Evolutionary conservation across 768 basidiomycete species (phyloP), one percentile per base, ranked within the genome.

Genomic region (Panaeolus cyanescens): DNA sequence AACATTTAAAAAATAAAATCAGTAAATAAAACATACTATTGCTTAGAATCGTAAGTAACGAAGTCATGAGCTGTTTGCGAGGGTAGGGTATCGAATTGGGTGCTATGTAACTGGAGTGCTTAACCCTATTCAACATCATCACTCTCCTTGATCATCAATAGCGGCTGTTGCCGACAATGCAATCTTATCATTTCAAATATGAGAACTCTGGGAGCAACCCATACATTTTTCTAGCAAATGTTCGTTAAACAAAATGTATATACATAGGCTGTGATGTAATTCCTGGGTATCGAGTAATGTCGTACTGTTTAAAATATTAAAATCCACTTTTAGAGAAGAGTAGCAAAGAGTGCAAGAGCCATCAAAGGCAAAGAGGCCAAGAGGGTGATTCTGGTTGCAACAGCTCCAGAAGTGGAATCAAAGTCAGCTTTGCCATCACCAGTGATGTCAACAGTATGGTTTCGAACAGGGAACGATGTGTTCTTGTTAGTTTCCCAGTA

Each of bases 401-500:
- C 62, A 34, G 62, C 68, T n/a, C n/a, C n/a, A n/a, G n/a, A n/a
- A n/a, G n/a, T n/a, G 57, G 62, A 63, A 40, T 64, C 69, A 22
- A 68, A 65, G 32, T 76, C 76, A 8, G 72, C 53, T 25, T 57
- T 70, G 55, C 79, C 79, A 62, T 77, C 75, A n/a, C 77, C 77
- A 59, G 77, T 72, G 55, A 73, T 67, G 55, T 77, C 76, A 50
- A 73, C 61, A 57, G 73, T 74, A 40, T 67, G 55, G 75, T 71
- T 59, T 81, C 79, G 39, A 69, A 32, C 55, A 28, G 86, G 87
- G 82, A 90, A 90, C 0, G 86, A 75, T n/a, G 67, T 70, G 71
- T 95, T 95, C 60, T 77, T 77, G 62, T 85, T 92, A 19, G 89
- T 91, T 78, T 97, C 95, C 34, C 87, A 78, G 77, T 97, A 99